phyloP scores from a whole-genome alignment of 768 basidiomycete species.

The Tremella yokohamensis region DNA sequence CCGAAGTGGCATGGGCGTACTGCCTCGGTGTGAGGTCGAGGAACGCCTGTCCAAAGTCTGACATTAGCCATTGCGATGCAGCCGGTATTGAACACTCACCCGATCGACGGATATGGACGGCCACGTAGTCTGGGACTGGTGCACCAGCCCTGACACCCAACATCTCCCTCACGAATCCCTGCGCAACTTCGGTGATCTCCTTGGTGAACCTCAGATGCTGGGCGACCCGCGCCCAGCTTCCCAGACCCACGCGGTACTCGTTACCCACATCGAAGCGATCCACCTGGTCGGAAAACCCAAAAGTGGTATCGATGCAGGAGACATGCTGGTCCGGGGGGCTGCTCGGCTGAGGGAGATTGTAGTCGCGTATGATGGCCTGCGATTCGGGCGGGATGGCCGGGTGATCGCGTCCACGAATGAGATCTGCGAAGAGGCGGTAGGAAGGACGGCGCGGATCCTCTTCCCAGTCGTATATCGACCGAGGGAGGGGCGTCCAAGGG shows the following conservation, averaged over 20 bases:
- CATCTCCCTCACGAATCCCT: slow-evolving; percentile 14
- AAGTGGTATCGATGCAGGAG: slow-evolving; percentile 16
- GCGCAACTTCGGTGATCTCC: slow-evolving; percentile 12
- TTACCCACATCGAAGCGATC: slow-evolving; percentile 11
- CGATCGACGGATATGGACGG: slow-evolving; percentile 17
- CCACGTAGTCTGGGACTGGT: slow-evolving; percentile 10
- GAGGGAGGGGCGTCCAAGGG: slow-evolving; percentile 14
- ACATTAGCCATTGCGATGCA: neutral
- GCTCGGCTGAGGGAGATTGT: slow-evolving; percentile 13
- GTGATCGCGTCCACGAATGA: slow-evolving; percentile 7
- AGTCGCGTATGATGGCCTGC: slow-evolving; percentile 7
- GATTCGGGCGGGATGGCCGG: slow-evolving; percentile 4
- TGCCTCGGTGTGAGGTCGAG: slow-evolving; percentile 12
- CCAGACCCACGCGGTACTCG: slow-evolving; percentile 13
- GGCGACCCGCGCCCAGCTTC: slow-evolving; percentile 16
- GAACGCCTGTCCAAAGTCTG: slow-evolving; percentile 17
- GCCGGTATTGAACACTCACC: slow-evolving; percentile 3
- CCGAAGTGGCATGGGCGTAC: slow-evolving; percentile 20
- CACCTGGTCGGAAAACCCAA: slow-evolving; percentile 14
- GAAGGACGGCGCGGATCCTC: slow-evolving; percentile 13
- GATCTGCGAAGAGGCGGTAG: slow-evolving; percentile 5
- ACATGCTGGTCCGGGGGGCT: slow-evolving; percentile 7
- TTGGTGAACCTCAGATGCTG: slow-evolving; percentile 13
- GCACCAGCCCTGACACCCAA: slow-evolving; percentile 3
- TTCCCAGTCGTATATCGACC: slow-evolving; percentile 10